These are phyloP conservation scores for Quercus tomentella DNA, from an alignment of 331 rosid species.

Conservation along the genomic window DNA sequence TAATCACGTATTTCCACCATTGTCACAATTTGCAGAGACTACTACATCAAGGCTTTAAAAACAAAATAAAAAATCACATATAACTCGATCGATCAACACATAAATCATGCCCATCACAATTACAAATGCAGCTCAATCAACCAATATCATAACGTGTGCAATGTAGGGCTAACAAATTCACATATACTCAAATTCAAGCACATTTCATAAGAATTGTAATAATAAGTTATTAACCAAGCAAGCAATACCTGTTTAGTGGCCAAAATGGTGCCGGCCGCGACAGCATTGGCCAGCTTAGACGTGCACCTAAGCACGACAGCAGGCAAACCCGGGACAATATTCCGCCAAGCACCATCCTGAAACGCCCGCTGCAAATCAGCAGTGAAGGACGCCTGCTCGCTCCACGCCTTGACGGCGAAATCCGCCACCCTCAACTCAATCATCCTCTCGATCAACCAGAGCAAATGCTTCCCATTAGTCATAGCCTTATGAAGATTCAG, in stretches of 20 bases:
- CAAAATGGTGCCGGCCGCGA: slow-evolving; percentile 65
- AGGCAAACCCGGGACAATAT: slow-evolving; percentile 79
- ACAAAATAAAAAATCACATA: too few relatives aligned
- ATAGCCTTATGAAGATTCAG: slow-evolving; percentile 79
- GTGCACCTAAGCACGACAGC: slow-evolving; percentile 72
- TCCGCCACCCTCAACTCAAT: slow-evolving; percentile 85
- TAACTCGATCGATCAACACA: too few relatives aligned
- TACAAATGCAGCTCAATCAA: not conserved
- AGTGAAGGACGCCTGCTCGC: slow-evolving; percentile 64
- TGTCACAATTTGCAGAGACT: not conserved
- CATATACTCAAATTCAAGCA: too few relatives aligned
- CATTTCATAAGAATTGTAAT: too few relatives aligned
- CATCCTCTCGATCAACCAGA: slow-evolving; percentile 95
- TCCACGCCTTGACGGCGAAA: slow-evolving; percentile 72
- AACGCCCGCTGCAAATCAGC: slow-evolving; percentile 78
- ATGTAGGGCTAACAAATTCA: too few relatives aligned
- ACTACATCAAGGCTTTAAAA: not conserved
- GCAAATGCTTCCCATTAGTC: slow-evolving; percentile 66
- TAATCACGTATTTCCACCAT: not conserved
- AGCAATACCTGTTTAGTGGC: slow-evolving; percentile 59
- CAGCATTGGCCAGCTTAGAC: slow-evolving; percentile 71
- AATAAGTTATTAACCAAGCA: not conserved
- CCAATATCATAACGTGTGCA: not conserved
- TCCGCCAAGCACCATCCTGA: slow-evolving; percentile 77
- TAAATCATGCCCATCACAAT: not conserved